These are phyloP conservation scores for Macrophomina tecta DNA, from an alignment of 2,329 filamentous ascomycete species.

Conservation along the genomic window DNA sequence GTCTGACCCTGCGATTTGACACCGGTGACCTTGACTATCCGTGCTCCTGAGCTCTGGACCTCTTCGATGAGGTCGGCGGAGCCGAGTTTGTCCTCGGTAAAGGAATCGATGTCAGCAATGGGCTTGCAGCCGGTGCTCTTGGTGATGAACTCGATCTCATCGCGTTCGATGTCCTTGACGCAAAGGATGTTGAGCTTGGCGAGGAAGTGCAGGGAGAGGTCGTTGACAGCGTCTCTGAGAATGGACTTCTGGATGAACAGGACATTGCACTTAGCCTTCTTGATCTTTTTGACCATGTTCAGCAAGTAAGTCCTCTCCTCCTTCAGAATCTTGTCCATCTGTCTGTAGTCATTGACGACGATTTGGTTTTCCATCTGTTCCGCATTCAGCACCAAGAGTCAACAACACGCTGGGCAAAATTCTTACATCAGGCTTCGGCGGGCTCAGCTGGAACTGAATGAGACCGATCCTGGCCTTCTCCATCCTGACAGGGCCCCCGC, in stretches of 20 bases:
- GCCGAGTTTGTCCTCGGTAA: conserved; percentile 97
- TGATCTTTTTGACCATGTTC: conserved; percentile 99
- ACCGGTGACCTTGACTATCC: conserved; percentile 93
- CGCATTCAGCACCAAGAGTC: conserved; percentile 15
- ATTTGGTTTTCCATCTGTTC: conserved; percentile 95
- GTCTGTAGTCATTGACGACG: conserved; percentile 97
- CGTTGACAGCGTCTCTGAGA: conserved; percentile 95
- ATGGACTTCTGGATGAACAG: conserved; percentile 99
- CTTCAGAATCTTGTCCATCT: conserved; percentile 99
- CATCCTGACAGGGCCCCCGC: conserved; percentile 87
- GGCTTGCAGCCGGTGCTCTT: conserved; percentile 99
- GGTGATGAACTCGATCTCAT: conserved; percentile 99
- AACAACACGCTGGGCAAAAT: conserved; percentile 46
- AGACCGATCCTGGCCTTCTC: conserved; percentile 97
- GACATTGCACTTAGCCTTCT: conserved; percentile 99
- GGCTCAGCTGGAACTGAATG: conserved; percentile 98
- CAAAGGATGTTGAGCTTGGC: conserved; percentile 95
- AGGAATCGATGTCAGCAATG: conserved; percentile 96
- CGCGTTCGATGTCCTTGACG: conserved; percentile 97
- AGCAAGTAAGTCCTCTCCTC: conserved; percentile 97
- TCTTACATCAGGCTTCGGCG: conserved; percentile 81
- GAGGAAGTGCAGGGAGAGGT: conserved; percentile 95
- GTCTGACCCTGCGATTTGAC: conserved; percentile 85
- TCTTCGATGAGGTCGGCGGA: conserved; percentile 94
- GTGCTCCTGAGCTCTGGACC: conserved; percentile 81